Base-by-base conservation (phyloP, 148 eudicot species). In the Oxyria digyna region DNA sequence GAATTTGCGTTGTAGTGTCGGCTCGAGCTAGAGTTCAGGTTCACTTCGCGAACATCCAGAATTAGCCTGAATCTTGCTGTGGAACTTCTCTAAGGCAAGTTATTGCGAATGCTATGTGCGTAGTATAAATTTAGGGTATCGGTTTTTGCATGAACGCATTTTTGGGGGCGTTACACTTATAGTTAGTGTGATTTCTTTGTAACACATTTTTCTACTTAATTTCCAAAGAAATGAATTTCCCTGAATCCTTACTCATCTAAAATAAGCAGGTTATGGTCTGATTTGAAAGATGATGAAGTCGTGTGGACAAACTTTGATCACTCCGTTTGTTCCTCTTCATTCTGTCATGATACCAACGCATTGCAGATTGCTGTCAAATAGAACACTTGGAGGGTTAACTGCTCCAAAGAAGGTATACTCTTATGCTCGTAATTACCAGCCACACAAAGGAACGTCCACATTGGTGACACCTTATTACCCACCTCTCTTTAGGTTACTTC, bases 401-500 rank as follows among this genome's bases (percentile, higher is more conserved):
- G 55, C 67, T 71, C 73, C 84, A 73, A 80, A 80, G 79, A 84
- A 74, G 74, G 46, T 70, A 11, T 73, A 71, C 62, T 68, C 72
- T 26, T 76, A 78, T 73, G 33, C 73, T 72, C 82, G 65, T 45
- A 76, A 69, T 71, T 79, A 42, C 71, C 73, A 48, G 32, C 73
- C 59, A 15, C 69, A 72, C 67, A 72, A 73, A 66, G 71, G 69
- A 43, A 33, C 76, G 43, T 67, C 72, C 59, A 87, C 86, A 91
- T 87, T 81, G 69, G 88, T 81, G 35, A 69, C 76, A 3, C 82
- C 71, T 55, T 93, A 89, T 73, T 75, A 69, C 69, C 96, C 90
- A 67, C 96, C 98, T 72, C 85, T 81, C 76, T 93, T 89, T 81
- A 93, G 98, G 98, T 84, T 62, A 49, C 38, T 66, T 64, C 21